These are phyloP conservation scores for Hypoxylon sp. DNA, from an alignment of 2,329 filamentous ascomycete genomes.

Conservation along the genomic window DNA sequence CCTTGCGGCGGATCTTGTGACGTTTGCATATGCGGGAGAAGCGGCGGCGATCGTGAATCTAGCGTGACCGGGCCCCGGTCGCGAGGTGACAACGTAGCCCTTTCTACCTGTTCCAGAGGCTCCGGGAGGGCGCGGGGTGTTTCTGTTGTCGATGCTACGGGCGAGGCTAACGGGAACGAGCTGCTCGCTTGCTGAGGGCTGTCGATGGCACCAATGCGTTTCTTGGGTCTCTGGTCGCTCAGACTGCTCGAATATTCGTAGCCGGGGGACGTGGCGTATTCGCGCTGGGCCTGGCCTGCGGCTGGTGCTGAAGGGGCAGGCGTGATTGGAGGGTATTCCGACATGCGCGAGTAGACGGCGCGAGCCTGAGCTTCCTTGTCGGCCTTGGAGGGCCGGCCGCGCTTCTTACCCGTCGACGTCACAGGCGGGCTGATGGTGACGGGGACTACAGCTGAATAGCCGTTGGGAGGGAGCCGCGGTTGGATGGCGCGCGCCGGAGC, in stretches of 20 bases:
- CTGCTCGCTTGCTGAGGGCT: constrained; percentile 39
- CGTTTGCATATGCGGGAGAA: constrained; percentile 40
- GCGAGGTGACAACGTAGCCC: constrained; percentile 42
- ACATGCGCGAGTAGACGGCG: constrained; percentile 41
- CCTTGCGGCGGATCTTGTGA: constrained; percentile 37
- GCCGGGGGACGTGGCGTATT: constrained; percentile 45
- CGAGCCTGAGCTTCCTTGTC: constrained; percentile 52
- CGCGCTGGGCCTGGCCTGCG: constrained; percentile 40
- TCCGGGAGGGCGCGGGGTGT: constrained; percentile 45
- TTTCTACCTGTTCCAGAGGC: constrained; percentile 43
- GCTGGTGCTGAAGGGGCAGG: constrained; percentile 41
- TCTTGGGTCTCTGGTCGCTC: constrained; percentile 40
- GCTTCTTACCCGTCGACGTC: constrained; percentile 49
- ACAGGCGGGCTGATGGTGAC: constrained; percentile 34
- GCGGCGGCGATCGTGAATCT: constrained; percentile 42
- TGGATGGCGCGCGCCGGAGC: constrained; percentile 43
- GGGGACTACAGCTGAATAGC: constrained; percentile 36
- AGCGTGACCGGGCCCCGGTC: constrained; percentile 37
- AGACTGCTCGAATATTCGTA: constrained; percentile 43
- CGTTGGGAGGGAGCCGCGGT: constrained; percentile 45
- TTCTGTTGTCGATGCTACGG: constrained; percentile 43
- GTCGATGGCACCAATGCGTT: constrained; percentile 40
- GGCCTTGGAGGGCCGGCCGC: constrained; percentile 55
- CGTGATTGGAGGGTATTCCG: constrained; percentile 46
- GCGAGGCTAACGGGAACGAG: constrained; percentile 41